Percentiles rank a stretch among this genome's conserved stretches.
Evolutionary conservation across 169 alveolate genomes (phyloP).

Genomic region (Plasmodium vivax): DNA sequence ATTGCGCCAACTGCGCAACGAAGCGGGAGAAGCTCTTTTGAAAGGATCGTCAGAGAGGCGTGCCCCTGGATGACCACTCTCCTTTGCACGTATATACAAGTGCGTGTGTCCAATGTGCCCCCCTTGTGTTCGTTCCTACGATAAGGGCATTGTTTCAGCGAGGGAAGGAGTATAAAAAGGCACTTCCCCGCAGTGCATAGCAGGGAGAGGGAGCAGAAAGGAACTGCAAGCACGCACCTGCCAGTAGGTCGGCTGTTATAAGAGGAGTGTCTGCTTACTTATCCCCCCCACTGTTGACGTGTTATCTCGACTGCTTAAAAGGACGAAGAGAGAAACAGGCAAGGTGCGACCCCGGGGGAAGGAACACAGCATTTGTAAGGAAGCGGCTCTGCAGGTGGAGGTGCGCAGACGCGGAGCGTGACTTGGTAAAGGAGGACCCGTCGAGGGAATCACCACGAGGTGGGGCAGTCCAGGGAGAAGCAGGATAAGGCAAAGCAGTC

Average conservation of each 20-base stretch:
- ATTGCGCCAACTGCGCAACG: neutral
- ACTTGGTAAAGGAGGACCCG: neutral
- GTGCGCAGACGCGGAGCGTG: neutral
- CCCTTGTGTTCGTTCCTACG: neutral
- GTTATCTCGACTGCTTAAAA: neutral
- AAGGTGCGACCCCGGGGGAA: neutral
- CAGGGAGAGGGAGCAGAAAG: neutral
- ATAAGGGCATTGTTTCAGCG: neutral
- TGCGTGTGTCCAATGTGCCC: constrained; percentile 1
- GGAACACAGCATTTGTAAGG: neutral
- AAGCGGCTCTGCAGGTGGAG: neutral
- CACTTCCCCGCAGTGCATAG: neutral
- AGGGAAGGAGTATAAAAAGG: neutral
- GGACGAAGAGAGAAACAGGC: neutral
- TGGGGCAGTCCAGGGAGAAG: neutral
- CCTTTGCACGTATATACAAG: neutral
- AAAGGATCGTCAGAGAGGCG: neutral
- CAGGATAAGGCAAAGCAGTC: neutral
- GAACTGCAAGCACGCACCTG: neutral
- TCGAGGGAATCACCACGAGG: neutral
- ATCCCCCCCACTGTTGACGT: neutral
- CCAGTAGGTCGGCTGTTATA: neutral
- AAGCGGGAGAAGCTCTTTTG: neutral
- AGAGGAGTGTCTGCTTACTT: neutral
- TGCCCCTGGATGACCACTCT: neutral